Conservation (phyloP, 2,329 filamentous ascomycete genomes). For the Cytospora paraplurivora region DNA sequence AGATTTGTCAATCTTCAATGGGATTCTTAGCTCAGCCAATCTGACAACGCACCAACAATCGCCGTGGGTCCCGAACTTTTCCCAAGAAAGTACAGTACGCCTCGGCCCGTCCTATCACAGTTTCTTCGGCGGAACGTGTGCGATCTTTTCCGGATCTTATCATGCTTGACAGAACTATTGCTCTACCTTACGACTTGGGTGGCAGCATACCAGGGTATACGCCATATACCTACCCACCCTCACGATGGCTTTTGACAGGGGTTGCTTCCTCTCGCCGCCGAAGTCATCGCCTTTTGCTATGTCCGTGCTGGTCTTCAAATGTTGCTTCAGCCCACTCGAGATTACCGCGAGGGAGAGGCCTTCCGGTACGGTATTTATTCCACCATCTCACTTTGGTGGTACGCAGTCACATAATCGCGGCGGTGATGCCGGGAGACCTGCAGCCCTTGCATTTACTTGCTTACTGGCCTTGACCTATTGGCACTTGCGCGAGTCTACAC, state of each 20-base stretch:
- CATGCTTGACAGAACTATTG: not conserved
- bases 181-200: constrained; percentile 7
- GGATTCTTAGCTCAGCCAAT: too few species aligned
- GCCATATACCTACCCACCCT: constrained; percentile 13
- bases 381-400: constrained; percentile 12
- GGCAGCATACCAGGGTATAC: not conserved
- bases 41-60: too few species aligned
- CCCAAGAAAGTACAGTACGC: not conserved
- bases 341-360: constrained; percentile 2
- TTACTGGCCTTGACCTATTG: not conserved
- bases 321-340: constrained; percentile 14
- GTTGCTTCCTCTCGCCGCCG: constrained; percentile 17
- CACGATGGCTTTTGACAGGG: constrained; percentile 23
- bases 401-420: not conserved
- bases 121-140: constrained; percentile 6
- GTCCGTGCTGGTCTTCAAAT: constrained; percentile 5
- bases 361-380: constrained; percentile 3
- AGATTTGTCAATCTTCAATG: too few species aligned
- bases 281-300: constrained; percentile 4
- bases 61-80: not conserved
- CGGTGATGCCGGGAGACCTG: not conserved
- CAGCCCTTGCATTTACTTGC: not conserved
- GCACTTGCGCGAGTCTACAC: not conserved
- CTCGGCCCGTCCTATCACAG: constrained; percentile 16
- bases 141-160: not conserved